Percentiles rank a stretch among this genome's conserved stretches.
Evolutionary conservation across 306 rosid species (phyloP).

Genomic region (Gillenia trifoliata): DNA sequence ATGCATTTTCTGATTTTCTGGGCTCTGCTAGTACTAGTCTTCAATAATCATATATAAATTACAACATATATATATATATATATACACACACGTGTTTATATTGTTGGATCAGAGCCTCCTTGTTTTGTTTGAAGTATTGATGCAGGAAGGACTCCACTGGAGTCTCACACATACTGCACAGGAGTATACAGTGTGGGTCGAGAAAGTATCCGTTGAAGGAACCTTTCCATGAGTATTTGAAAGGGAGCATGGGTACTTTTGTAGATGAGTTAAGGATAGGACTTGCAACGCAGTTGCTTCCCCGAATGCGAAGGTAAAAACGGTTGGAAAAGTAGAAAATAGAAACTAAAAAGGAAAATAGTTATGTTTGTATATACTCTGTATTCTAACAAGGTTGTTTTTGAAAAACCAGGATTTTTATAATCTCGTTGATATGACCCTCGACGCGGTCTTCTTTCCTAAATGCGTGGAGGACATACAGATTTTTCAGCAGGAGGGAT

Average conservation of each 20-base stretch:
- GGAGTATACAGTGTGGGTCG: constrained; percentile 94
- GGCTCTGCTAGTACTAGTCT: no score
- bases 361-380: constrained; percentile 1
- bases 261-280: constrained; percentile 88
- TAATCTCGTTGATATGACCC: constrained; percentile 86
- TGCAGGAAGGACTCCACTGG: constrained; percentile 89
- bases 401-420: constrained; percentile 88
- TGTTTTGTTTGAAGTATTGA: background rate
- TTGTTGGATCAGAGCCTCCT: background rate
- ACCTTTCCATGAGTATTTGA: constrained; percentile 83
- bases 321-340: background rate
- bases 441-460: constrained; percentile 97
- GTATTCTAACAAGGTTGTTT: constrained; percentile 6
- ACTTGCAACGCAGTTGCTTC: constrained; percentile 98
- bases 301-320: constrained; percentile 73
- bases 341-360: constrained; percentile 9
- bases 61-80: no score
- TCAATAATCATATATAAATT: no score
- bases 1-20: no score
- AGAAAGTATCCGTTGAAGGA: constrained; percentile 90
- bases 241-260: constrained; percentile 89
- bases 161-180: constrained; percentile 91
- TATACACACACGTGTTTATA: no score
- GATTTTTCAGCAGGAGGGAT: constrained; percentile 98
- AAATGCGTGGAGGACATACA: constrained; percentile 74